These are phyloP conservation scores for Aspergillus steynii DNA, from an alignment of 495 filamentous ascomycete genomes.

Conservation along the genomic window DNA sequence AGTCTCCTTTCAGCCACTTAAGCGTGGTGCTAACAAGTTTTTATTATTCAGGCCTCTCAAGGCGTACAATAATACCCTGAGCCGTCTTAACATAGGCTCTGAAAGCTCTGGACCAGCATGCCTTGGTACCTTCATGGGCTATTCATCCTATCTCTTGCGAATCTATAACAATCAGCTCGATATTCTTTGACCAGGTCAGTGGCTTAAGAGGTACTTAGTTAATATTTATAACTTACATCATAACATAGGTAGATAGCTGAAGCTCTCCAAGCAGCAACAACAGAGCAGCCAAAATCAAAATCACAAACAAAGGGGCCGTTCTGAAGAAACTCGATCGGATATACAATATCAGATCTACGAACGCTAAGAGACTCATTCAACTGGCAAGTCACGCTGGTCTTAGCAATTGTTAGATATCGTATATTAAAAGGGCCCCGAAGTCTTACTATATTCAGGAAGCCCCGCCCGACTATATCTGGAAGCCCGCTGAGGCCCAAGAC, in stretches of 20 bases:
- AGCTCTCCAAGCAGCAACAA: constrained; percentile 3
- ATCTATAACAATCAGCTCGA: background rate
- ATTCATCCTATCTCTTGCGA: constrained; percentile 4
- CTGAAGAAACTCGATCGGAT: too few species aligned
- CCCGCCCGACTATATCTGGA: too few species aligned
- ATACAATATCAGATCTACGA: background rate
- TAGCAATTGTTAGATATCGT: too few species aligned
- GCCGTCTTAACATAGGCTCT: background rate
- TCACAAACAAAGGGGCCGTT: background rate
- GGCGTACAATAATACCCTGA: constrained; percentile 1
- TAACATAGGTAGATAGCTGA: background rate
- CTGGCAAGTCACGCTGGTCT: too few species aligned
- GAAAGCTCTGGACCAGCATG: background rate
- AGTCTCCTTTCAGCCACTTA: too few species aligned
- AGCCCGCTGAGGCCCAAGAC: too few species aligned
- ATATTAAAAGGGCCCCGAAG: too few species aligned
- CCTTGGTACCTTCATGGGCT: background rate
- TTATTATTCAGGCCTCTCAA: too few species aligned
- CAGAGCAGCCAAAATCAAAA: constrained; percentile 1
- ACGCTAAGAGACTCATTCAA: background rate
- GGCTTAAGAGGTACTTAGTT: background rate
- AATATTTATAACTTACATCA: background rate
- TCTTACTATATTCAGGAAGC: too few species aligned
- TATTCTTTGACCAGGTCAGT: constrained; percentile 2
- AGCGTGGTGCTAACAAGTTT: too few species aligned